phyloP scores from a whole-genome alignment of 495 filamentous ascomycete genomes.

The Margaritispora aquatica region DNA sequence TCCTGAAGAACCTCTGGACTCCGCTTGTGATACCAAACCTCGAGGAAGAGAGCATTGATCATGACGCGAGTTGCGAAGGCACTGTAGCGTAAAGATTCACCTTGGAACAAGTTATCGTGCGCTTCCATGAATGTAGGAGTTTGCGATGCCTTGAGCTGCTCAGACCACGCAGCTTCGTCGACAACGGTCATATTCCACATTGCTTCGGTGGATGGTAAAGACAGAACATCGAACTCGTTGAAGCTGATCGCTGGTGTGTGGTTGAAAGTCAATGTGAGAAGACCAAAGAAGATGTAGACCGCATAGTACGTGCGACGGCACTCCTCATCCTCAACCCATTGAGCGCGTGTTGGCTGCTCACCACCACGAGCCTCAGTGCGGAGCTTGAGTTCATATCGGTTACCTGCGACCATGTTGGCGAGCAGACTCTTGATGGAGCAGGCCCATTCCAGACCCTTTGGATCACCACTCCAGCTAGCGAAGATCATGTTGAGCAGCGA shows the following conservation, averaged over 20 bases:
- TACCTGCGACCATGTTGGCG: slow-evolving; percentile 97
- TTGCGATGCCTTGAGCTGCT: slow-evolving; percentile 61
- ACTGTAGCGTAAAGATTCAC: slow-evolving; percentile 86
- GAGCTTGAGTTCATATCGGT: slow-evolving; percentile 90
- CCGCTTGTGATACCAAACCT: slow-evolving; percentile 98
- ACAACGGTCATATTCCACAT: slow-evolving; percentile 82
- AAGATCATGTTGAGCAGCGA: slow-evolving; percentile 98
- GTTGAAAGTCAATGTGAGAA: slow-evolving; percentile 94
- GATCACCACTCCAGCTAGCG: slow-evolving; percentile 97
- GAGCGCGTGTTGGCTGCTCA: slow-evolving; percentile 66
- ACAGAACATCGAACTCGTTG: slow-evolving; percentile 91
- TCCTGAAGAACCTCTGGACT: slow-evolving; percentile 93
- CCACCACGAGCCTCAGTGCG: slow-evolving; percentile 84
- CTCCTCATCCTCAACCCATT: slow-evolving; percentile 96
- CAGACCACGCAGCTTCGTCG: slow-evolving; percentile 80
- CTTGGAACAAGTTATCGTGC: slow-evolving; percentile 91
- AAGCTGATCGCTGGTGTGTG: slow-evolving; percentile 96
- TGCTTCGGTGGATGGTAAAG: slow-evolving; percentile 88
- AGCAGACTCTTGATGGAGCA: slow-evolving; percentile 97
- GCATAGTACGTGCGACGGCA: slow-evolving; percentile 96
- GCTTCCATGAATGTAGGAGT: slow-evolving; percentile 85
- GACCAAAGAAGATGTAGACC: slow-evolving; percentile 97
- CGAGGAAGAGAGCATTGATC: slow-evolving; percentile 98
- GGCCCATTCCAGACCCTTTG: slow-evolving; percentile 96
- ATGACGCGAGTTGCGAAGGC: slow-evolving; percentile 96